Base-by-base conservation (phyloP, 2,329 filamentous ascomycete genomes). In the Fusarium lyarnte region DNA sequence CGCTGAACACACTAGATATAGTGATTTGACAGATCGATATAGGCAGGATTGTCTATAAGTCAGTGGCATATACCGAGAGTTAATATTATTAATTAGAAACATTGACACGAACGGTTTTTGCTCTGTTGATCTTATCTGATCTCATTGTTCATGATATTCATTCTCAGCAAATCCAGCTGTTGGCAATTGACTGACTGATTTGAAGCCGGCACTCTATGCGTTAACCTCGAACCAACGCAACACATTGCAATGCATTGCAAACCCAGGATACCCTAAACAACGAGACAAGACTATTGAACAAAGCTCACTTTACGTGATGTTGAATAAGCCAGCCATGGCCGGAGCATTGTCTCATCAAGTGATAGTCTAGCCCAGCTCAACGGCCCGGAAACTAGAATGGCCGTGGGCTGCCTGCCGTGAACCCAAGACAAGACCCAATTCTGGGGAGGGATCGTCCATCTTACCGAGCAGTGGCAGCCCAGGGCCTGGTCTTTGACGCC, bases 371-470 rank as follows among this genome's bases (percentile, higher is more conserved):
- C n/a, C 19, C 47, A 51, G 58, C 46, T 70, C 62, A 73, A 73
- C 70, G 66, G 70, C 55, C 47, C 66, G 70, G 70, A 66, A 74
- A 49, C 70, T 74, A 72, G 58, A 63, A 69, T 45, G 21, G 46
- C 59, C 53, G 42, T 60, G 52, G 27, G 31, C 41, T 63, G n/a
- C 43, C 51, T 62, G 58, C 42, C 62, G 39, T 39, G 49, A n/a
- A n/a, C 39, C 23, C 45, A 49, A 33, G 27, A 47, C 45, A 49
- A 33, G 27, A 47, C 62, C 61, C 51, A 71, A 55, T 51, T 69
- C 72, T 69, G 67, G 71, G 71, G 70, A 59, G 69, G 64, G 71
- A 74, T 74, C 71, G 63, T 49, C 71, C 71, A 74, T 74, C 63
- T 70, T 73, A 29, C 72, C 58, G 60, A 64, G 60, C 33, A 46